Evolutionary conservation across 768 basidiomycete species (phyloP).

Genomic region (Amanita rubescens): DNA sequence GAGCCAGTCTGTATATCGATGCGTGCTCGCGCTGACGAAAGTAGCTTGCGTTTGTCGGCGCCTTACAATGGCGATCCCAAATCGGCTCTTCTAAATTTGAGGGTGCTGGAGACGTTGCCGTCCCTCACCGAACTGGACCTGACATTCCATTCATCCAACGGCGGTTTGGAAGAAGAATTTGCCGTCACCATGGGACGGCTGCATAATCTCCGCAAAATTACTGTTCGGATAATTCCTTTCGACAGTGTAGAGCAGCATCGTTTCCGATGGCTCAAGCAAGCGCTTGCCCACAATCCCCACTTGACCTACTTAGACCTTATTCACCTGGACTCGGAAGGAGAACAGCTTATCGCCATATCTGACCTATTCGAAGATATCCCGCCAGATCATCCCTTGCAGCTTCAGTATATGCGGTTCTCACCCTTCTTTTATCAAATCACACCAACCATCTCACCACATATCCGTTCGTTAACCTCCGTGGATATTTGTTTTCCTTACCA

Average conservation of each 20-base stretch:
- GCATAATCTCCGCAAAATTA: conserved; percentile 6
- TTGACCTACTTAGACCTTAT: background rate
- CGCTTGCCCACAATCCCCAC: conserved; percentile 1
- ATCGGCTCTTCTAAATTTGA: background rate
- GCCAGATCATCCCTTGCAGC: background rate
- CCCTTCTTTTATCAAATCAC: background rate
- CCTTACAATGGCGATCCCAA: background rate
- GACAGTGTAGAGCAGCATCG: background rate
- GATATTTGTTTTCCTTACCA: background rate
- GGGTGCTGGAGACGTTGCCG: background rate
- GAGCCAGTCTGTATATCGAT: background rate
- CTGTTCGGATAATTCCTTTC: background rate
- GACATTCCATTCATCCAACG: background rate
- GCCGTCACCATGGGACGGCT: background rate
- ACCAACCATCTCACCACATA: background rate
- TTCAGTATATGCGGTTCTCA: conserved; percentile 1
- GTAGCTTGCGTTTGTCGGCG: background rate
- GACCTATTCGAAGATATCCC: background rate
- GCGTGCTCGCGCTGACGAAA: background rate
- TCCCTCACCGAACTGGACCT: conserved; percentile 5
- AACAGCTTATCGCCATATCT: background rate
- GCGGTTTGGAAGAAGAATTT: background rate
- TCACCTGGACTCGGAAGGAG: background rate
- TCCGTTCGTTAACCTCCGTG: conserved; percentile 1
- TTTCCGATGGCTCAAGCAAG: conserved; percentile 3